phyloP scores from a whole-genome alignment of 2,329 filamentous ascomycete genomes.

The Alternaria viburni region DNA sequence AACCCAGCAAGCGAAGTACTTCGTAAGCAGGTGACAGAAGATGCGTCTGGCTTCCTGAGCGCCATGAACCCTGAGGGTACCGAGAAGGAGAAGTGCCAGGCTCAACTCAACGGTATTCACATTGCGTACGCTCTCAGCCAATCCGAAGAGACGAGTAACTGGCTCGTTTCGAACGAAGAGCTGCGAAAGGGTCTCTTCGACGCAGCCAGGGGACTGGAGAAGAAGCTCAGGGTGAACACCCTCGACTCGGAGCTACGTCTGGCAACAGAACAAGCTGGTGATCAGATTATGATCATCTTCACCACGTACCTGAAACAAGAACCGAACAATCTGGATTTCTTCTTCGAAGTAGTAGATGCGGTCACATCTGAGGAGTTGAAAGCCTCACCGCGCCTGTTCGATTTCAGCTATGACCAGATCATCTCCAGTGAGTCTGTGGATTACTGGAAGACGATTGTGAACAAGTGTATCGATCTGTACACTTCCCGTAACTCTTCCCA shows the following conservation, averaged over 20 bases:
- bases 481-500: conserved; percentile 79
- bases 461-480: conserved; percentile 88
- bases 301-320: conserved; percentile 78
- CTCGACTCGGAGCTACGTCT: conserved; percentile 77
- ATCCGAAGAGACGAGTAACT: conserved; percentile 68
- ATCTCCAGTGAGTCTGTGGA: conserved; percentile 85
- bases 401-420: conserved; percentile 84
- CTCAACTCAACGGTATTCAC: conserved; percentile 86
- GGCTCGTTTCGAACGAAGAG: conserved; percentile 65
- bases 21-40: conserved; percentile 74
- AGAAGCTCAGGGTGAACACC: conserved; percentile 70
- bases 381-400: conserved; percentile 73
- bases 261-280: conserved; percentile 84
- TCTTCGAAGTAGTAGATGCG: conserved; percentile 84
- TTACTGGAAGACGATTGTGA: conserved; percentile 81
- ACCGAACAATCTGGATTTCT: conserved; percentile 77
- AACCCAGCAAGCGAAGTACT: conserved; percentile 77
- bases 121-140: conserved; percentile 79
- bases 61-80: conserved; percentile 69
- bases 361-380: conserved; percentile 85
- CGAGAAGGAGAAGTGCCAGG: conserved; percentile 72
- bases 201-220: conserved; percentile 79
- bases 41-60: conserved; percentile 74
- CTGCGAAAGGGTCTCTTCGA: conserved; percentile 65
- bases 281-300: conserved; percentile 85